Conservation (phyloP, 345 rosid species). For the Atalantia buxifolia region DNA sequence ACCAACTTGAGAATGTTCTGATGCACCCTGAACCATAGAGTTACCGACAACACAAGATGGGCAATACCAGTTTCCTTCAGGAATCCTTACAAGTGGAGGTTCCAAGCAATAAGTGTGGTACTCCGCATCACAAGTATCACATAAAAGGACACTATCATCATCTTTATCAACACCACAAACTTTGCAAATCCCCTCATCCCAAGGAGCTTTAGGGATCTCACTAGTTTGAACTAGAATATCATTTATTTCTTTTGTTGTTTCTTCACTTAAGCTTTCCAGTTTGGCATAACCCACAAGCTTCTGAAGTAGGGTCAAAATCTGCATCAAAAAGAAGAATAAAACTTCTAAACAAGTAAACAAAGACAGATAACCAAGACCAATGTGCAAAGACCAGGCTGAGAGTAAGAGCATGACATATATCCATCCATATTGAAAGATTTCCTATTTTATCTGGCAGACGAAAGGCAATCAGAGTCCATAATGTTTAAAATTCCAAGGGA, state of each 20-base stretch:
- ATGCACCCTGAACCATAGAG: constrained; percentile 44
- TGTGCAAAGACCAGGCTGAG: not conserved
- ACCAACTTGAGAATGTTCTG: constrained; percentile 42
- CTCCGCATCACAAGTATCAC: constrained; percentile 97
- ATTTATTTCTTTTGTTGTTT: constrained; percentile 63
- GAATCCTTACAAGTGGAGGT: constrained; percentile 95
- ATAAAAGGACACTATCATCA: constrained; percentile 93
- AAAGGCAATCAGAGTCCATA: not conserved
- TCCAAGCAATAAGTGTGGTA: constrained; percentile 98
- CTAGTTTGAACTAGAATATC: constrained; percentile 59
- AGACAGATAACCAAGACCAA: not conserved
- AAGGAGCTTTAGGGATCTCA: constrained; percentile 91
- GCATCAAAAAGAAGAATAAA: constrained; percentile 22
- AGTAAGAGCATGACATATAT: not conserved
- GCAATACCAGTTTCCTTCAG: constrained; percentile 99
- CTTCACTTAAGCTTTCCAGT: constrained; percentile 54
- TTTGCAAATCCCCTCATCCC: constrained; percentile 99
- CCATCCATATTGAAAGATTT: not conserved
- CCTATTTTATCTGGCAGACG: too few species aligned
- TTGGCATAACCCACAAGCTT: constrained; percentile 59
- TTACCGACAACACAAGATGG: constrained; percentile 78
- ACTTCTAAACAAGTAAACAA: constrained; percentile 8
- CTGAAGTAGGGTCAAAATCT: constrained; percentile 69
- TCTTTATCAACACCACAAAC: constrained; percentile 96
- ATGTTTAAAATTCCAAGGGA: not conserved